Evolutionary conservation across 208 protist genomes (phyloP).

Genomic region (Leishmania guyanensis): DNA sequence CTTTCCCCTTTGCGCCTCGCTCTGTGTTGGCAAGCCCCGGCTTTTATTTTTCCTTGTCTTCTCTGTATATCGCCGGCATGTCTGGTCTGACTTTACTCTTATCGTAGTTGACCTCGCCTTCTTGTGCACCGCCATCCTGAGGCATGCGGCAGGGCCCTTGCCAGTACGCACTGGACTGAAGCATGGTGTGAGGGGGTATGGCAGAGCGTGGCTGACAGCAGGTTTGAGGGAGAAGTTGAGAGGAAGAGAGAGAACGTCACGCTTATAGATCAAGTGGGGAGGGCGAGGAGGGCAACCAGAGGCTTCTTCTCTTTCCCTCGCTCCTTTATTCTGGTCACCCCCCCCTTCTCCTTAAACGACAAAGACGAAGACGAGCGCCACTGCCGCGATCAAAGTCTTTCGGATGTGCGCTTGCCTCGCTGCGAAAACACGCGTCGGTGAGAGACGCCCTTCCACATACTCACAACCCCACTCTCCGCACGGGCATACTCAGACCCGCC

Average conservation of each 20-base stretch:
- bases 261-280: background rate
- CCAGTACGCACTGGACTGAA: background rate
- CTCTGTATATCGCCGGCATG: background rate
- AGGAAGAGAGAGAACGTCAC: background rate
- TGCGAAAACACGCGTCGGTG: background rate
- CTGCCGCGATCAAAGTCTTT: background rate
- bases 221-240: background rate
- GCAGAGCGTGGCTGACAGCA: background rate
- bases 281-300: background rate
- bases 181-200: background rate
- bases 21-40: background rate
- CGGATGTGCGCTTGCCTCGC: background rate
- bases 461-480: background rate
- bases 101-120: no score
- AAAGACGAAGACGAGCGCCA: background rate
- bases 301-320: background rate
- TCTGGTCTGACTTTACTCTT: background rate
- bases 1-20: no score
- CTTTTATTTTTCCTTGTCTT: background rate
- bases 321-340: no score
- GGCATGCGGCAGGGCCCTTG: no score
- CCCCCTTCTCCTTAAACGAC: background rate
- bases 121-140: no score
- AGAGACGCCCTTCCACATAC: background rate
- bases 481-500: background rate